Base-by-base conservation (phyloP, 768 basidiomycete genomes). In the Cantharellus cinnabarinus region DNA sequence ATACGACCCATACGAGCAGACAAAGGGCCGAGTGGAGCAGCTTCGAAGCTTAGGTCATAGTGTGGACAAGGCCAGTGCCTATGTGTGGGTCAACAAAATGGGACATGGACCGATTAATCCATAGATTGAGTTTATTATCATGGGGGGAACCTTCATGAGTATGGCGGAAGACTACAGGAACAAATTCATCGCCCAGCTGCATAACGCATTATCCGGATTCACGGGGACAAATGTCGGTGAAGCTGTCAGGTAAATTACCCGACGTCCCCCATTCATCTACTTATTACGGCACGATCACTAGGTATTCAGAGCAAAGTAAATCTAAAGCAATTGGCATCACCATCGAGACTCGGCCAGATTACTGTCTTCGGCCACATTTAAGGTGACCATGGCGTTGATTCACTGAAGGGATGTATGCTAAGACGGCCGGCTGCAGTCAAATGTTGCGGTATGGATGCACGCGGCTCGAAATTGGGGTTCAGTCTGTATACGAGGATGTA, bases 101-200 rank as follows among this genome's bases (percentile, higher is more conserved):
- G 20, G 1, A 29, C 20, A 29, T 29, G 20, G 20, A 29, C 20
- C 20, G 20, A 29, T 29, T 39, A 4, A 35, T 41, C 42, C 56
- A 41, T 58, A 87, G 86, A 83, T 89, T 39, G 87, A 89, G 65
- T 85, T 83, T 64, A 97, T 95, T 63, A 77, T 94, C 62, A 97
- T 97, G 95, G 95, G 95, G 34, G 95, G 95, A 51, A 99, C 95
- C 5, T 99, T 99, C 70, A 97, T 99, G 91, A 97, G 93, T 67
- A 94, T 97, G 85, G 87, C 93, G 42, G 91, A 98, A 69, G 88
- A 90, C 51, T 98, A 99, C 68, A 79, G 95, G 61, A 81, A 80
- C 61, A 82, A 86, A 63, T 99, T 99, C 64, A 78, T 98, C 58
- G 91, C 94, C 1, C 93, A 97, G 62, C 75, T 99, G 59, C 95